Evolutionary conservation across 1,139 yeast species (phyloP), one percentile per base, ranked within the genome.

Genomic region (Taphrina sp.): DNA sequence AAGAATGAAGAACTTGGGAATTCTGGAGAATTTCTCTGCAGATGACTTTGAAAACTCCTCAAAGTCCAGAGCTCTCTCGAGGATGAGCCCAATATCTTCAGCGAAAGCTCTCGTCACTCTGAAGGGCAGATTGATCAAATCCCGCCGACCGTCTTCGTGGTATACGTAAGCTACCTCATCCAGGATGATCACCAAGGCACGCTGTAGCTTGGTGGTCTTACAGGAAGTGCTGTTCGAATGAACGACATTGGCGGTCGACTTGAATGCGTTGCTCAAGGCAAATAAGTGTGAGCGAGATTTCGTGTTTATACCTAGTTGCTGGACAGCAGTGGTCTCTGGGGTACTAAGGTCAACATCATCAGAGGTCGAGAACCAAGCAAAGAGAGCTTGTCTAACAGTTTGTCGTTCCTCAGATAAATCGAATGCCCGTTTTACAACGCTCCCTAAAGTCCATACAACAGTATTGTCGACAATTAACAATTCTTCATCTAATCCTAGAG

Each of bases 111-210:
- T 70, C 44, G 72, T 74, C 43, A 84, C 74, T 3, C 70, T 69
- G 61, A 85, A 84, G 0, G 95, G 90, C 58, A 86, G 75, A 61
- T 80, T 80, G 24, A 81, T 76, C 3, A 78, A 74, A 63, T 79
- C 78, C 10, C 54, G 17, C 8, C 54, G 38, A 8, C 54, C 54
- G 1, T 78, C 73, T 34, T 78, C 72, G 1, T 43, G 41, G 67
- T 83, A 84, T 0, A 84, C 73, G 60, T 82, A 73, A 2, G 64
- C 70, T 56, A 61, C 59, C 43, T 65, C 70, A 20, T 54, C 55
- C 34, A 67, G 59, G 35, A 68, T 58, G 26, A 67, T 59, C 1
- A 65, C 70, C 2, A 67, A 56, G 19, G 67, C 68, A 22, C 64
- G 68, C 31, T 60, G 41, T 10, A 17, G 23, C n/a, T 20, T 14